These are phyloP conservation scores for Globisporangium parvum DNA, from an alignment of 352 stramenopile species.

Conservation along the genomic window DNA sequence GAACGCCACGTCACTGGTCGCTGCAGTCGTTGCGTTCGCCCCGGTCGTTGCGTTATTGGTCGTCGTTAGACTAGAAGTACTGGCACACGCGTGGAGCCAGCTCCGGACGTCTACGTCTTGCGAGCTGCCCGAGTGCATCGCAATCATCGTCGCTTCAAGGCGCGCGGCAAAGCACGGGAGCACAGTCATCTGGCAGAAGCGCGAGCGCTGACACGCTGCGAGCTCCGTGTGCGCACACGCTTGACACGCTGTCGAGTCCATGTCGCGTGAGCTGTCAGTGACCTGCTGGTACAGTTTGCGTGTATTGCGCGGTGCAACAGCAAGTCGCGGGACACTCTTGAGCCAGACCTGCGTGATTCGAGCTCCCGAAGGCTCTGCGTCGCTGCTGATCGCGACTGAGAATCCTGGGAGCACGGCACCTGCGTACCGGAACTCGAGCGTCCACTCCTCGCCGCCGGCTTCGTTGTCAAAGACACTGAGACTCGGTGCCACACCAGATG, in stretches of 20 bases:
- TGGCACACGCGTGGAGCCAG: conserved; percentile 1
- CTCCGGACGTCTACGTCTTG: conserved; percentile 1
- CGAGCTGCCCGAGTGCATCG: not conserved
- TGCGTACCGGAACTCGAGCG: conserved; percentile 13
- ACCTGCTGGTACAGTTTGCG: conserved; percentile 2
- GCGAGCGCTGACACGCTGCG: not conserved
- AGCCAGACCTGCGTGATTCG: conserved; percentile 14
- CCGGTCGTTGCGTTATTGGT: too few species aligned
- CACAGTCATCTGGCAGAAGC: conserved; percentile 7
- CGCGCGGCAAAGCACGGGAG: conserved; percentile 10
- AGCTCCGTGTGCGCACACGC: not conserved
- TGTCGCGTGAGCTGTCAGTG: not conserved
- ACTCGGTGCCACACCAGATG: not conserved
- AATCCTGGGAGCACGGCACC: conserved; percentile 14
- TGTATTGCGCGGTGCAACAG: not conserved
- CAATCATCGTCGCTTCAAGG: not conserved
- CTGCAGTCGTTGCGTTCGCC: not conserved
- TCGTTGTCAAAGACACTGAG: conserved; percentile 7
- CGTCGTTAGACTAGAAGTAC: too few species aligned
- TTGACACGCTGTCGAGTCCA: not conserved
- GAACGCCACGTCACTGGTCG: conserved; percentile 6
- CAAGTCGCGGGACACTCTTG: not conserved
- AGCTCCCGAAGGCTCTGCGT: not conserved
- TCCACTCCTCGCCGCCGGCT: conserved; percentile 10
- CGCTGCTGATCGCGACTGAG: conserved; percentile 1